Evolutionary conservation across 2,329 filamentous ascomycete genomes (phyloP).

Genomic region (Diaporthe amygdali): DNA sequence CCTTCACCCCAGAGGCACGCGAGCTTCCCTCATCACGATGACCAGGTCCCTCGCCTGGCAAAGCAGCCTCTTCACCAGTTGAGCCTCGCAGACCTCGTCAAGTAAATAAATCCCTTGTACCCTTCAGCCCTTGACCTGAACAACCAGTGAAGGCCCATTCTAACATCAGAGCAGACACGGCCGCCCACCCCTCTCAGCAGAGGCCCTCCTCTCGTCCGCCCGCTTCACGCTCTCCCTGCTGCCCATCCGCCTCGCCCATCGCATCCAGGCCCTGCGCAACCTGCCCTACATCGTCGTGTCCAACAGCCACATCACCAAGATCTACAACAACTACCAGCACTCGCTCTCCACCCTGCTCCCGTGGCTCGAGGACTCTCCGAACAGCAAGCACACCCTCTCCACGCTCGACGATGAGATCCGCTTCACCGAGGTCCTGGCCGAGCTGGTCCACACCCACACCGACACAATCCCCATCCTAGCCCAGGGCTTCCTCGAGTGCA

Average conservation of each 20-base stretch:
- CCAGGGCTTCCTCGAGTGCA: conserved; percentile 89
- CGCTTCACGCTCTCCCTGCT: conserved; percentile 95
- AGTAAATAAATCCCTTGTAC: conserved; percentile 58
- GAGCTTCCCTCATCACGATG: conserved; percentile 62
- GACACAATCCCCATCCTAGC: conserved; percentile 95
- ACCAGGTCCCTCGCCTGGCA: conserved; percentile 80
- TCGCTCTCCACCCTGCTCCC: conserved; percentile 89
- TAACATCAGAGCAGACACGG: conserved; percentile 60
- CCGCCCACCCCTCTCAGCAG: conserved; percentile 80
- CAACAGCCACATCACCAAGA: conserved; percentile 93
- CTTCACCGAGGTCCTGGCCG: conserved; percentile 91
- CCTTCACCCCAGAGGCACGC: conserved; percentile 1
- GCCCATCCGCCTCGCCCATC: conserved; percentile 89
- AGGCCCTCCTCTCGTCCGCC: conserved; percentile 84
- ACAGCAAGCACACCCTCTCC: conserved; percentile 63
- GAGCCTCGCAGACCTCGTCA: conserved; percentile 87
- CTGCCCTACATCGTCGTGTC: conserved; percentile 97
- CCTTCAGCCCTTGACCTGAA: conserved; percentile 3
- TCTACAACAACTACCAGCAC: conserved; percentile 96
- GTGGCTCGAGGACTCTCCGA: conserved; percentile 56
- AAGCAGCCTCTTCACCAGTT: conserved; percentile 79
- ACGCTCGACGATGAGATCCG: conserved; percentile 85
- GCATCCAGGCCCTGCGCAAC: conserved; percentile 90
- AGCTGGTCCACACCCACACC: conserved; percentile 92
- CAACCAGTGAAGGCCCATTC: neutral